Conservation (phyloP, 1,139 yeast species). For the Trichomonascaceae sp. region DNA sequence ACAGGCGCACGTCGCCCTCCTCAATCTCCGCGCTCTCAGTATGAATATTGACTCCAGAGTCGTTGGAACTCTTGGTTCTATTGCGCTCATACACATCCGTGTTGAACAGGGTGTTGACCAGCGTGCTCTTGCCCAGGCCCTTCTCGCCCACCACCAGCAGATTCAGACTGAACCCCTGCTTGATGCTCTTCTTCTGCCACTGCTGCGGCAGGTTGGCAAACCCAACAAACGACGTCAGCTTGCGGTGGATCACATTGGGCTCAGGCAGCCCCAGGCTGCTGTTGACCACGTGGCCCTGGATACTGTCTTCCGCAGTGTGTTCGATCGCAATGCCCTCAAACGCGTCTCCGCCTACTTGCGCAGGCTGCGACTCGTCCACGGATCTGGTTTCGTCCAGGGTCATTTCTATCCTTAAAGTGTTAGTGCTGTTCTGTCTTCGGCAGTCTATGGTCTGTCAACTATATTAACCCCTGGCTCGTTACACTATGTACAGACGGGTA, state of each 20-base stretch:
- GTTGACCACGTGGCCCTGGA: constrained; percentile 1
- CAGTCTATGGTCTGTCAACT: too few relatives aligned
- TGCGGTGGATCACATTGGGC: constrained; percentile 53
- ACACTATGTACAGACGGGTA: too few relatives aligned
- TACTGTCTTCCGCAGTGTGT: not conserved
- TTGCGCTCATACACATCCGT: constrained; percentile 43
- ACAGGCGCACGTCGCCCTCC: constrained; percentile 86
- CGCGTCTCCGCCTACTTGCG: constrained; percentile 1
- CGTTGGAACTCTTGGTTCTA: constrained; percentile 14
- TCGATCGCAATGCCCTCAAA: not conserved
- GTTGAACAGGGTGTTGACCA: constrained; percentile 84
- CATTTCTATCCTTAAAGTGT: too few relatives aligned
- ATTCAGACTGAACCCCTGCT: constrained; percentile 88
- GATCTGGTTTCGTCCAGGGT: too few relatives aligned
- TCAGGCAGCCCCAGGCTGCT: constrained; percentile 6
- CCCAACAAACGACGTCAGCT: constrained; percentile 87
- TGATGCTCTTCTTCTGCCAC: constrained; percentile 92
- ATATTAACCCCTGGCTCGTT: too few relatives aligned
- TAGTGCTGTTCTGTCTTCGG: too few relatives aligned
- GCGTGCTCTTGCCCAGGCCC: constrained; percentile 89
- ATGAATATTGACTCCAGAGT: constrained; percentile 41
- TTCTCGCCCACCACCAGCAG: constrained; percentile 66
- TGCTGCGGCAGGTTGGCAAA: constrained; percentile 97
- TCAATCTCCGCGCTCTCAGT: constrained; percentile 57
- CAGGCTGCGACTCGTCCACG: not conserved